A percentile compares a stretch with the other conserved stretches of the same genome.
Evolutionary conservation across 305 asterid genomes (phyloP).

Genomic region (Rubia occidens): DNA sequence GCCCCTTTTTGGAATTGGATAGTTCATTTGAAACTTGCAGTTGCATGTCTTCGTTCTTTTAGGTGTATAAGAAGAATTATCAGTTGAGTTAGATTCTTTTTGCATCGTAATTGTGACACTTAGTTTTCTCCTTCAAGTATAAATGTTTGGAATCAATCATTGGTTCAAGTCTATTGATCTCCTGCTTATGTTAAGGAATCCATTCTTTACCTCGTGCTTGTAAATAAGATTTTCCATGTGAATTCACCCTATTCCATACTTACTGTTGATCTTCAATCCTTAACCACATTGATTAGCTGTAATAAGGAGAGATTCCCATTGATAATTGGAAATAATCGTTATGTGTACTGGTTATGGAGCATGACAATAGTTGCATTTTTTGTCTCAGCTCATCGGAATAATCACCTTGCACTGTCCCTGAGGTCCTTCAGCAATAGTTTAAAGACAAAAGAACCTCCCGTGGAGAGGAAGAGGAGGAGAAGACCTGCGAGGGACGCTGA

Average conservation of each 20-base stretch:
- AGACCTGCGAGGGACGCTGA: slow-evolving; percentile 34
- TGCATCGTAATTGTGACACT: background rate
- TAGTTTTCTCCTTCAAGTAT: background rate
- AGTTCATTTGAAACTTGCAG: background rate
- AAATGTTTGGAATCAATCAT: background rate
- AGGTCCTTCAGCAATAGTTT: slow-evolving; percentile 54
- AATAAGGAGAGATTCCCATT: background rate
- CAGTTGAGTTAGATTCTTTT: background rate
- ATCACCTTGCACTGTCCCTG: slow-evolving; percentile 54
- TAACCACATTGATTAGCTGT: background rate
- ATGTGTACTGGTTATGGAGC: background rate
- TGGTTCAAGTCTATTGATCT: background rate
- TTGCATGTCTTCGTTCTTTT: background rate
- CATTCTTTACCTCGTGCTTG: background rate
- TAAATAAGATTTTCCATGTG: background rate
- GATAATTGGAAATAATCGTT: background rate
- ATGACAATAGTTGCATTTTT: background rate
- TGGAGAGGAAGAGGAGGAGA: slow-evolving; percentile 72
- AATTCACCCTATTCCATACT: background rate
- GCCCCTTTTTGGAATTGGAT: background rate
- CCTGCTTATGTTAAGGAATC: background rate
- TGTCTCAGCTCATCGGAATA: slow-evolving; percentile 67
- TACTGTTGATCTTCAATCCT: background rate
- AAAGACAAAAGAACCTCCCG: slow-evolving; percentile 60
- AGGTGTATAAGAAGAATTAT: background rate